phyloP scores from a whole-genome alignment of 345 rosid species.

The Eucalyptus virginea region DNA sequence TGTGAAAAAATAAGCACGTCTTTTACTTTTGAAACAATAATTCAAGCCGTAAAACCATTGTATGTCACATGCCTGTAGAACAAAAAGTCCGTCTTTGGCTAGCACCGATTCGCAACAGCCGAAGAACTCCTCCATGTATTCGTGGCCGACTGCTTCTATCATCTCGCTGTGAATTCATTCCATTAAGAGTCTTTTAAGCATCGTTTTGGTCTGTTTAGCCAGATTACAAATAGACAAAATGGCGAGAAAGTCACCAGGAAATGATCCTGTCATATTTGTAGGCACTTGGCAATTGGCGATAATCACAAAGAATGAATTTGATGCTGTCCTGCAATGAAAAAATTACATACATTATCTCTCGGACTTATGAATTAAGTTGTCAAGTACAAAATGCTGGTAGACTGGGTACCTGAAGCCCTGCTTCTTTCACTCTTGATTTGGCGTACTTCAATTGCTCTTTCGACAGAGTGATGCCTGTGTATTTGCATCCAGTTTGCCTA shows the following conservation, averaged over 20 bases:
- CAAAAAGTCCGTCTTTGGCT: slow-evolving; percentile 62
- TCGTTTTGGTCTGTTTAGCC: background rate
- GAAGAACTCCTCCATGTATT: slow-evolving; percentile 78
- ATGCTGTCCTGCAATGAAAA: slow-evolving; percentile 30
- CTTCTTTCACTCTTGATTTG: slow-evolving; percentile 63
- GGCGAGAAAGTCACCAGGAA: slow-evolving; percentile 39
- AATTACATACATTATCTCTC: background rate
- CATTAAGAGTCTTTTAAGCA: background rate
- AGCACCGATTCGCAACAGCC: slow-evolving; percentile 55
- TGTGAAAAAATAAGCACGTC: background rate
- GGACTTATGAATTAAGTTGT: background rate
- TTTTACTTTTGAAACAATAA: background rate
- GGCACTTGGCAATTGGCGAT: slow-evolving; percentile 47
- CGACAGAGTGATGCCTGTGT: slow-evolving; percentile 78
- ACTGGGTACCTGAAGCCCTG: slow-evolving; percentile 61
- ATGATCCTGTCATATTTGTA: slow-evolving; percentile 71
- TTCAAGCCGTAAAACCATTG: background rate
- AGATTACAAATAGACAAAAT: background rate
- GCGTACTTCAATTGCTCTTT: slow-evolving; percentile 64
- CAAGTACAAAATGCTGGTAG: background rate
- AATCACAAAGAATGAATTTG: slow-evolving; percentile 56
- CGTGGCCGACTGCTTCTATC: slow-evolving; percentile 88
- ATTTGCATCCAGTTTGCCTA: slow-evolving; percentile 71
- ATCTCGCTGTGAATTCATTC: slow-evolving; percentile 44
- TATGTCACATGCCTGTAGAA: slow-evolving; percentile 53